Evolutionary conservation across 2,329 filamentous ascomycete genomes (phyloP), one percentile per base, ranked within the genome.

Genomic region (Massarina eburnea): DNA sequence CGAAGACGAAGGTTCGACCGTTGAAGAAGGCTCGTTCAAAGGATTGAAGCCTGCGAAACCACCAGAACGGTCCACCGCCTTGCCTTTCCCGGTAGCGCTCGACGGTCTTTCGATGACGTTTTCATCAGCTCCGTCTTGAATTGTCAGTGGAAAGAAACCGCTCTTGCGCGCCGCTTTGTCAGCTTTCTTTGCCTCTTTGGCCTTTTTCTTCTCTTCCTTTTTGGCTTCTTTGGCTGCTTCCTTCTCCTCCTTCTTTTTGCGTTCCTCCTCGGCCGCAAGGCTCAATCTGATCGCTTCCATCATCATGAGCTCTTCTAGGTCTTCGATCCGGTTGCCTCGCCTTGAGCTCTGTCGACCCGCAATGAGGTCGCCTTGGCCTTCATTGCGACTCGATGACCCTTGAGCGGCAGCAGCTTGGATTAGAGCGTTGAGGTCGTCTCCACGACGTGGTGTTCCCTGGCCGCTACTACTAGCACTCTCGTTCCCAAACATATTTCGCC

Each of bases 251-350:
- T 89, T 94, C 37, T 82, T 86, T 57, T 90, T 88, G n/a, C 92
- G 82, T 33, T 97, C 92, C 61, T 97, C 92, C 67, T 99, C 94
- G 1, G 89, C 86, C 0, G 88, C 91, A n/a, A 99, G 76, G 38
- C 91, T 96, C 22, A 96, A 71, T 30, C 94, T 80, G 38, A 99
- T 95, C 0, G 94, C 94, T 68, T 99, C 94, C 79, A 94, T 90
- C 77, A 97, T 91, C 94, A 99, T 99, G 76, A 99, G 88, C 39
- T 96, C 92, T 67, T 99, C 94, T 0, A 97, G 79, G 57, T 97
- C 91, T 18, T 95, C 89, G 64, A 95, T 83, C 22, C 89, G 55
- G 39, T 65, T 80, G 45, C 71, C 80, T 50, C 82, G 74, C 48
- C 84, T 73, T 27, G 80, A 80, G 55, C 77, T 80, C 15, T 71